Evolutionary conservation across 345 rosid species (phyloP), one percentile per base, ranked within the genome.

Genomic region (Populus tremula): DNA sequence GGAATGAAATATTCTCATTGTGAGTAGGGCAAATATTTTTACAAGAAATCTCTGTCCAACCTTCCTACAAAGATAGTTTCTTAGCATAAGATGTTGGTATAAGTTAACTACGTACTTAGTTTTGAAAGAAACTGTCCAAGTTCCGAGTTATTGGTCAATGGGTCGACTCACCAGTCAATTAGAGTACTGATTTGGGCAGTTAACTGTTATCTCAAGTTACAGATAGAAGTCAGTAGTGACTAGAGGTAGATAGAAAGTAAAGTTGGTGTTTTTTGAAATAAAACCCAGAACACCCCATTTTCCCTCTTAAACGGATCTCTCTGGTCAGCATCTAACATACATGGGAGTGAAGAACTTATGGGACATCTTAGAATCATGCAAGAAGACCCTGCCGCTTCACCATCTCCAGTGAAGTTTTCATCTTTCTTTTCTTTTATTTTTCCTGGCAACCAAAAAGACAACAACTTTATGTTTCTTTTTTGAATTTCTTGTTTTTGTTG

Each of bases 271-370:
- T 50, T 50, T 50, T 50, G 0, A 18, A 50, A 50, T 2, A 45
- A 45, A 45, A 45, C 43, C 43, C 43, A 1, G 10, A 39, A 8
- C 43, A 33, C 43, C 43, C 0, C 43, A 39, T 45, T 45, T 50
- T 50, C 56, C 56, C 56, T 50, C 56, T 50, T 50, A 1, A 50
- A 50, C 56, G 56, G 56, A 50, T 50, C 56, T 18, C 56, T 50
- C 21, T 5, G 21, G 8, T 5, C 18, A 50, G 21, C 3, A 18
- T 50, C 21, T 16, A 17, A 50, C 21, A 50, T 0, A 50, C 56
- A 95, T 96, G 97, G 98, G 98, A 0, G 98, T 93, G 86, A 93
- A 89, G 88, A 78, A 92, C 77, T 78, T 96, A 9, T 94, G 99
- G 99, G 97, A 92, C 76, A 85, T 89, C 43, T 67, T 92, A 20